phyloP scores from a whole-genome alignment of 2,329 filamentous ascomycete species.

The Berkeleyomyces basicola region DNA sequence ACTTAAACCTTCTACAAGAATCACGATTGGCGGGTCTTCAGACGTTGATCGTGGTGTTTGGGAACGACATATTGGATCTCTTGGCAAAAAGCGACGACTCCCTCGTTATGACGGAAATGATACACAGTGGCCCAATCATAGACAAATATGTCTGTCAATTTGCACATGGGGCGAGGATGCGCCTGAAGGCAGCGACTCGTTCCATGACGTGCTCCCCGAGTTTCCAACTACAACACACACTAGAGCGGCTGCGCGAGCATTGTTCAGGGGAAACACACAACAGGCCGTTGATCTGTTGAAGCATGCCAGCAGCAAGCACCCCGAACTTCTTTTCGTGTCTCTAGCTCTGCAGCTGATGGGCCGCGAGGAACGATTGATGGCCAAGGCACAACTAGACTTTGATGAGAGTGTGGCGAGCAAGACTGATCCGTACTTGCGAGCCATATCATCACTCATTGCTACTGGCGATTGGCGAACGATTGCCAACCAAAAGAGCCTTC shows the following conservation, averaged over 20 bases:
- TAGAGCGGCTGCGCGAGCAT: constrained; percentile 57
- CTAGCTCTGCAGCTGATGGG: constrained; percentile 48
- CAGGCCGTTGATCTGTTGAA: constrained; percentile 56
- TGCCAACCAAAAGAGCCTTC: constrained; percentile 54
- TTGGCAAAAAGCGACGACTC: constrained; percentile 46
- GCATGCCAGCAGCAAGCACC: constrained; percentile 42
- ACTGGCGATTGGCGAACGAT: constrained; percentile 62
- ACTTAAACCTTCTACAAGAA: constrained; percentile 29
- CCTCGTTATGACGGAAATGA: constrained; percentile 44
- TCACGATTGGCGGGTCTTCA: constrained; percentile 27
- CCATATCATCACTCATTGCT: constrained; percentile 61
- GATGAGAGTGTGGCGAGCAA: constrained; percentile 43
- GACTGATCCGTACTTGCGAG: constrained; percentile 63
- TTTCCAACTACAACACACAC: constrained; percentile 44
- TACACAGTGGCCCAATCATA: constrained; percentile 51
- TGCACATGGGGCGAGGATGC: constrained; percentile 46
- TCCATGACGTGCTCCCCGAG: constrained; percentile 27
- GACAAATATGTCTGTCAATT: constrained; percentile 58
- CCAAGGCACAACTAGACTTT: constrained; percentile 37
- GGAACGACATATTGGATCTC: constrained; percentile 44
- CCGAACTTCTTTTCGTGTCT: constrained; percentile 51
- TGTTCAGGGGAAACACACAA: constrained; percentile 55
- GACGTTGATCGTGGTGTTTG: constrained; percentile 34
- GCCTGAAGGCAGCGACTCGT: constrained; percentile 27
- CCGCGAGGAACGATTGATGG: constrained; percentile 28